Conservation (phyloP, 2,329 filamentous ascomycete genomes). For the Catunica adiposa region DNA sequence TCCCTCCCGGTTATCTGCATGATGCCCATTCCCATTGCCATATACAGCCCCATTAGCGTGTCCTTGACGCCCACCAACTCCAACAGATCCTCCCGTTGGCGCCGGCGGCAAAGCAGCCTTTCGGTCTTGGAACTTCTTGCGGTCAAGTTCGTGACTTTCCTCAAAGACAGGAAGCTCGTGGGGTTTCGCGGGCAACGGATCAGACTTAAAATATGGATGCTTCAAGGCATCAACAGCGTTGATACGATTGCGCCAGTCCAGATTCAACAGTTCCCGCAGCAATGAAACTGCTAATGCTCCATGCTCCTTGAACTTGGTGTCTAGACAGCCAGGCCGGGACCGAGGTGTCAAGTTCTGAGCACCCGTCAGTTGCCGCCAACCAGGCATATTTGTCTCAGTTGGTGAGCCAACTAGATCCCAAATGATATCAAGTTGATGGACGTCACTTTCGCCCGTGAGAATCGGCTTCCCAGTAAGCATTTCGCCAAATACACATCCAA, state of each 20-base stretch:
- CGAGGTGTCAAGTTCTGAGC: conserved; percentile 57
- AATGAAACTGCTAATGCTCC: conserved; percentile 61
- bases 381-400: conserved; percentile 81
- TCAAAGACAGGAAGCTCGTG: conserved; percentile 83
- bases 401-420: conserved; percentile 86
- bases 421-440: conserved; percentile 81
- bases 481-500: conserved; percentile 96
- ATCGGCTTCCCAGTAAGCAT: conserved; percentile 94
- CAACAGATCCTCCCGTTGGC: conserved; percentile 79
- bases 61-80: conserved; percentile 42
- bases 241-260: conserved; percentile 77
- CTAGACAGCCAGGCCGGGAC: conserved; percentile 45
- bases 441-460: conserved; percentile 72
- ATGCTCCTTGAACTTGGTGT: conserved; percentile 58
- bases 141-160: conserved; percentile 91
- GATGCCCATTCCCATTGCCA: conserved; percentile 26
- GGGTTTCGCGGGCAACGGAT: conserved; percentile 63
- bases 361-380: conserved; percentile 69
- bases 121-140: conserved; percentile 75
- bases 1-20: conserved; percentile 11
- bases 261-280: conserved; percentile 63
- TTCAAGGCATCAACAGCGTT: conserved; percentile 89
- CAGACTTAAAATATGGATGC: conserved; percentile 75
- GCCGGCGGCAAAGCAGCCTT: conserved; percentile 74
- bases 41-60: conserved; percentile 24